Evolutionary conservation across 192 early-diverging fungal genomes (phyloP), one percentile per base, ranked within the genome.

Genomic region (Backusella tuberculispora): DNA sequence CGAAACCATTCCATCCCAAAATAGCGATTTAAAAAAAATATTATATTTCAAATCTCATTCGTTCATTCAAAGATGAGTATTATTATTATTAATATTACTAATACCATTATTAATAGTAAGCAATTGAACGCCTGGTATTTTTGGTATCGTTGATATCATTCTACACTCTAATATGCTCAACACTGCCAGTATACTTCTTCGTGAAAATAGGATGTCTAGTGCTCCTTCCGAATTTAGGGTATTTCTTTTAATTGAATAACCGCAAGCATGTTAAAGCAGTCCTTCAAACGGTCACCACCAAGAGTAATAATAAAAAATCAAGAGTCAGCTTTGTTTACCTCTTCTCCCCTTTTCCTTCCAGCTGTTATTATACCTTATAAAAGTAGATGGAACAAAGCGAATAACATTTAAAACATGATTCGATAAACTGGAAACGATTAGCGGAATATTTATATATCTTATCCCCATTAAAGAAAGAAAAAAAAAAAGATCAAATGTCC

Each of bases 241-340:
- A 53, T 19, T 19, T 53, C n/a, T 53, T 53, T 17, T 50, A 50
- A 53, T 53, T 53, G 10, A 53, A 53, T 21, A 53, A 53, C 50
- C 50, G 50, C 48, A 50, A 47, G 46, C 17, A n/a, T n/a, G n/a
- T n/a, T n/a, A n/a, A n/a, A 50, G 48, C 48, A 50, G 48, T 50
- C 48, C 48, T 50, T 21, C 19, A 50, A 21, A 50, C 17, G 19
- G 48, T 50, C 48, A 50, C 48, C 48, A 19, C 19, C 19, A 6
- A 15, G 19, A 50, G 19, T 50, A 50, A 50, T 50, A n/a, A n/a
- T n/a, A n/a, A n/a, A n/a, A n/a, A n/a, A n/a, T n/a, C n/a, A 50
- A 50, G 19, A 50, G 48, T 50, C 48, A 50, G 48, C 19, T 21
- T 50, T 50, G 48, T 50, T 50, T 50, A 50, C 48, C 19, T 50